Evolutionary conservation across 495 filamentous ascomycete species (phyloP).

Genomic region (Letharia columbiana): DNA sequence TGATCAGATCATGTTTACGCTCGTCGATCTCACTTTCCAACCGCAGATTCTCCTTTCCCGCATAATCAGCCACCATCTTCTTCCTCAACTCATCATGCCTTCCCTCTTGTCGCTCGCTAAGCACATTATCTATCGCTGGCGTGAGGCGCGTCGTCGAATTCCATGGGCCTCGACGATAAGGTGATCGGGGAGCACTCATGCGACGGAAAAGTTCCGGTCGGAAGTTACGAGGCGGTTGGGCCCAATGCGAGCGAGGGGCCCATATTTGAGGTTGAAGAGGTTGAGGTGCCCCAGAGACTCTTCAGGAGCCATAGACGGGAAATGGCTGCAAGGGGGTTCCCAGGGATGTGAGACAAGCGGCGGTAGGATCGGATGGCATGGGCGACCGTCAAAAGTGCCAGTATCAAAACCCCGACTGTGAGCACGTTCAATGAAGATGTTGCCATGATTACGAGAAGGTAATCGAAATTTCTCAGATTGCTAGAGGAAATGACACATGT

Average conservation of each 20-base stretch:
- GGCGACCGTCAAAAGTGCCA: background rate
- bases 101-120: background rate
- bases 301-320: conserved; percentile 6
- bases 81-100: conserved; percentile 31
- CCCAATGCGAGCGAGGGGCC: conserved; percentile 36
- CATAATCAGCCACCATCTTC: conserved; percentile 32
- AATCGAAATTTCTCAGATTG: background rate
- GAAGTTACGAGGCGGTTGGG: conserved; percentile 36
- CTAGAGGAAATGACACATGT: background rate
- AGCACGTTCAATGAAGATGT: background rate
- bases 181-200: background rate
- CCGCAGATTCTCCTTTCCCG: conserved; percentile 41
- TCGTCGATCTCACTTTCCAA: conserved; percentile 40
- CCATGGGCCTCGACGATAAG: background rate
- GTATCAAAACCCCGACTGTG: background rate
- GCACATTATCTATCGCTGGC: background rate
- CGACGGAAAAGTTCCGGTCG: conserved; percentile 34
- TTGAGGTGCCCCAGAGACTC: background rate
- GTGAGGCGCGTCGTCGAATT: background rate
- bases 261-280: conserved; percentile 17
- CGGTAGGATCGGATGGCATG: background rate
- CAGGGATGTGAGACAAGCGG: conserved; percentile 6
- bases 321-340: conserved; percentile 2
- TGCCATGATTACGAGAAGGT: background rate
- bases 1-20: conserved; percentile 33